Base-by-base conservation (phyloP, 805 yeast genomes). In the Pichia phayaonensis region DNA sequence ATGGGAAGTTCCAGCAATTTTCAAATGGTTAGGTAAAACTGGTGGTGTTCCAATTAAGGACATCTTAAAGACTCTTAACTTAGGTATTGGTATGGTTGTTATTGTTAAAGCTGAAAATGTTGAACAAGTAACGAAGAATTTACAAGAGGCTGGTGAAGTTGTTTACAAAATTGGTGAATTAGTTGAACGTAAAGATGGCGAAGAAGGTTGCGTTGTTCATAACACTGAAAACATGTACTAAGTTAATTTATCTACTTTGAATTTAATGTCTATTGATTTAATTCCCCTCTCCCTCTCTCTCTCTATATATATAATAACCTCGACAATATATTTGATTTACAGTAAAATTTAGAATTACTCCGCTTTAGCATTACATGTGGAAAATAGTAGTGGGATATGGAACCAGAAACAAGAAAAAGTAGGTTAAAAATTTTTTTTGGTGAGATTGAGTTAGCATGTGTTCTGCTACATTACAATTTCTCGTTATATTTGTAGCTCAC, bases 51-150 rank as follows among this genome's bases (percentile, higher is more conserved):
- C 99, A 46, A 71, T 77, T 46, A 72, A 72, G 22, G 99, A 95
- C 68, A 80, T 89, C 54, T 72, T 88, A 60, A 92, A 89, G 75
- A 95, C 99, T 12, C 80, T 94, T 67, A 94, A 94, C 70, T 76
- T 92, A 76, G 99, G 99, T 72, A 77, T 94, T 61, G 99, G 99
- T 61, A 92, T 92, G 98, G 90, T 89, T 40, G 79, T 86, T 39
- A 85, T 92, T 60, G 97, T 88, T 27, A 83, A 80, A 66, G 68
- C 72, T 46, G 83, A 76, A 55, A 80, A 86, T 47, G 96, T 79
- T 22, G 79, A 72, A 1, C 71, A 72, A 56, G 83, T 82, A 21
- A 71, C 72, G 42, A 63, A 69, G 46, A 69, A 78, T 54, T 74
- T 92, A 52, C 69, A 73, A 57, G 72, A 72, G 48, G 83, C 81